These are phyloP conservation scores for Lipomyces lipofer DNA, from an alignment of 805 yeast species.

Conservation along the genomic window DNA sequence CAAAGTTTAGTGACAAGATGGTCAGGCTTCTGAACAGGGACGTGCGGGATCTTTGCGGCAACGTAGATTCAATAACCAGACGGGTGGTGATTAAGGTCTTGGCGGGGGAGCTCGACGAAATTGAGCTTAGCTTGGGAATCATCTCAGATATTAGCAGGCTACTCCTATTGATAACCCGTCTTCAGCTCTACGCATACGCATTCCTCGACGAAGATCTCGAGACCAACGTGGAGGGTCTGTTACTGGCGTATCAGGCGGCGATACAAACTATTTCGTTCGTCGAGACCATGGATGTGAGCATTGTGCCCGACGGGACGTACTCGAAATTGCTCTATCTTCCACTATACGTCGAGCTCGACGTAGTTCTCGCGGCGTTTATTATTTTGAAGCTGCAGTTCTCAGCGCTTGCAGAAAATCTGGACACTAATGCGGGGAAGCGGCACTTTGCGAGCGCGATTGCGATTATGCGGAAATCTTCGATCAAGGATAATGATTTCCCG, in stretches of 20 bases:
- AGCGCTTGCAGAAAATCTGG: conserved; percentile 59
- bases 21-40: conserved; percentile 74
- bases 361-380: conserved; percentile 90
- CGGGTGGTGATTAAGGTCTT: conserved; percentile 72
- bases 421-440: conserved; percentile 36
- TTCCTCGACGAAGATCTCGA: conserved; percentile 61
- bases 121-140: conserved; percentile 58
- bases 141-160: conserved; percentile 71
- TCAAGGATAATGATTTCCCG: conserved; percentile 88
- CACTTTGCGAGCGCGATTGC: conserved; percentile 63
- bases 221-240: conserved; percentile 72
- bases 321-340: conserved; percentile 76
- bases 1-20: conserved; percentile 82
- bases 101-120: conserved; percentile 68
- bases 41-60: conserved; percentile 63
- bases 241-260: conserved; percentile 78
- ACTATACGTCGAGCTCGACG: conserved; percentile 67
- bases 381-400: conserved; percentile 80
- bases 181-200: conserved; percentile 80
- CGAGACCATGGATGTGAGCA: conserved; percentile 66
- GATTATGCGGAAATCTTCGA: conserved; percentile 74
- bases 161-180: conserved; percentile 67
- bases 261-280: conserved; percentile 38
- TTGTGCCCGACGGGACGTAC: conserved; percentile 58
- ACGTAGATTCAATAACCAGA: conserved; percentile 67